Conservation (phyloP, 805 yeast genomes). For the Metschnikowia reukaufii region DNA sequence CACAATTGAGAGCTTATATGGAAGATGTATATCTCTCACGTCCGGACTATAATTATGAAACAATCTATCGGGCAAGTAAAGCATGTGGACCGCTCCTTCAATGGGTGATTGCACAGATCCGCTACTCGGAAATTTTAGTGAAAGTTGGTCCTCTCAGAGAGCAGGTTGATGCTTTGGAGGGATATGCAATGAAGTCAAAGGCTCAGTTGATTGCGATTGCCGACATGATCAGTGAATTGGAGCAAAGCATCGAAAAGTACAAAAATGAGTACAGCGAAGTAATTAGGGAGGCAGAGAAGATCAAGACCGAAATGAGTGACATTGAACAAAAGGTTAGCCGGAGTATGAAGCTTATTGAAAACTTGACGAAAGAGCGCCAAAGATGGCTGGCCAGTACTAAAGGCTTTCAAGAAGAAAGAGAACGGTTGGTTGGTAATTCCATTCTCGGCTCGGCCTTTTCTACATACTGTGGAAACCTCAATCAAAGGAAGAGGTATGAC, state of each 20-base stretch:
- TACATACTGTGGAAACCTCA: constrained; percentile 59
- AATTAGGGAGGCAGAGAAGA: constrained; percentile 76
- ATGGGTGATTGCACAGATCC: constrained; percentile 90
- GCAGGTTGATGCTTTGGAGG: constrained; percentile 63
- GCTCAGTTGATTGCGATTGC: constrained; percentile 74
- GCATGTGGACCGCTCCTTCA: constrained; percentile 90
- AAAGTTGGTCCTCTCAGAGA: constrained; percentile 69
- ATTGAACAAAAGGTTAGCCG: constrained; percentile 63
- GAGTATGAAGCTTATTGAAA: constrained; percentile 61
- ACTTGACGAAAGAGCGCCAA: constrained; percentile 61
- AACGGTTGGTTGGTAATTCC: constrained; percentile 60
- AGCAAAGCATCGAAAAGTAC: constrained; percentile 63
- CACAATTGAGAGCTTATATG: constrained; percentile 55
- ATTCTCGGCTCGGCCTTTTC: constrained; percentile 61
- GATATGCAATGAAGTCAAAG: constrained; percentile 57
- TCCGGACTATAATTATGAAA: constrained; percentile 64
- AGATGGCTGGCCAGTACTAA: constrained; percentile 72
- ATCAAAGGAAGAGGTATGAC: constrained; percentile 46
- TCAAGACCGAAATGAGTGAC: constrained; percentile 65
- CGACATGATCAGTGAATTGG: constrained; percentile 77
- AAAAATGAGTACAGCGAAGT: constrained; percentile 67
- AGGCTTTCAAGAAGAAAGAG: constrained; percentile 47
- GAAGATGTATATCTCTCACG: constrained; percentile 58
- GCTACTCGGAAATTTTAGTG: constrained; percentile 69
- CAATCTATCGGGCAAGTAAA: constrained; percentile 85